Evolutionary conservation across 1,139 yeast species (phyloP), one percentile per base, ranked within the genome.

Genomic region (Taphrina wiesneri): DNA sequence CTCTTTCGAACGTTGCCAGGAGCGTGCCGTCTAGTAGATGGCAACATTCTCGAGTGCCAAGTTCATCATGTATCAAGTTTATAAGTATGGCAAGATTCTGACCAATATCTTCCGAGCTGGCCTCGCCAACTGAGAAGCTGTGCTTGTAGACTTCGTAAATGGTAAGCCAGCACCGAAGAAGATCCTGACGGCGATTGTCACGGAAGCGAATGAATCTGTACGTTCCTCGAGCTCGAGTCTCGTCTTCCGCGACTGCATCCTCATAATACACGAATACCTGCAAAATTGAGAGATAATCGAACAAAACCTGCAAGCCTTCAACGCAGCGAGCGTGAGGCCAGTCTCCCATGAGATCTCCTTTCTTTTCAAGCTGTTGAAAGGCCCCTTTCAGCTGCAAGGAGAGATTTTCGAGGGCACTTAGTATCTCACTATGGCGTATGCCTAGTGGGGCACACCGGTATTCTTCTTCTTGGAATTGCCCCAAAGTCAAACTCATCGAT

Each of bases 1-100:
- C 79, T 19, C 79, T 79, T 70, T 90, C 87, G 0, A 87, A 79
- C 53, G 88, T 76, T 34, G 80, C 80, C 56, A 93, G 77, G 69
- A 91, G 86, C 3, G 80, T 74, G 0, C 96, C 95, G 47, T 81
- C 75, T 0, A 86, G 82, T 6, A 84, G 76, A 65, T 85, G 87
- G 77, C 99, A 93, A 67, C 87, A 82, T 7, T 83, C 82, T 52
- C 90, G 78, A 1, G 78, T 74, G 0, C 97, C 97, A 7, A 91
- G 75, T 61, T 90, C 87, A 13, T 84, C 85, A 74, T 93, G 99
- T 1, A 90, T 75, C 11, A 84, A 83, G 65, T 81, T 75, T 53
- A 81, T 71, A 13, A 64, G 28, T n/a, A 41, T 32, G 17, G 45
- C 66, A 66, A 1, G 70, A 60, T 34, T 71, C 73, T 0, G 69